phyloP scores from a whole-genome alignment of 2,329 filamentous ascomycete genomes.

The Nigrospora sphaerica region DNA sequence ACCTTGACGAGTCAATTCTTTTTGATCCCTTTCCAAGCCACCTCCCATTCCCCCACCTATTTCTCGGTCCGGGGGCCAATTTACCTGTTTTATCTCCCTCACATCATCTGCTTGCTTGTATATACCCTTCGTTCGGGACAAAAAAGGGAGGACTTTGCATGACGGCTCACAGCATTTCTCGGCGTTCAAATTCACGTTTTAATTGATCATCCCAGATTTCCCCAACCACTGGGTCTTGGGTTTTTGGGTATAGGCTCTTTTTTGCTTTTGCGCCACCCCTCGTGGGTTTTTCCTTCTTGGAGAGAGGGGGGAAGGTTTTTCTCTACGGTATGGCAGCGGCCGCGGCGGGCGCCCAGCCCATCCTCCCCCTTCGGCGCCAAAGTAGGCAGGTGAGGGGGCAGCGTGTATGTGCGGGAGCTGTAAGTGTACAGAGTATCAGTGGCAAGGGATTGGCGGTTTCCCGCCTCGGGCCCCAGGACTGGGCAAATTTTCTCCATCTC shows the following conservation, averaged over 20 bases:
- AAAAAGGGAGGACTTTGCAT: slow-evolving; percentile 16
- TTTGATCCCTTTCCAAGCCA: slow-evolving; percentile 1
- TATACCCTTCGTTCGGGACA: slow-evolving; percentile 20
- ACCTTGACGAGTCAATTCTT: not conserved
- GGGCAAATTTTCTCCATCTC: too few relatives aligned
- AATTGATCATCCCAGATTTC: not conserved
- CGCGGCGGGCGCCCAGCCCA: too few relatives aligned
- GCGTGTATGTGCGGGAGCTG: too few relatives aligned
- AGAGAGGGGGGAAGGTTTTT: not conserved
- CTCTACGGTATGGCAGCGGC: not conserved
- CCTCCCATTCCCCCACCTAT: slow-evolving; percentile 12
- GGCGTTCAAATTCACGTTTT: slow-evolving; percentile 17
- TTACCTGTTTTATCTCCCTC: slow-evolving; percentile 4
- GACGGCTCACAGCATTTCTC: slow-evolving; percentile 20
- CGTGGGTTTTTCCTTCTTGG: not conserved
- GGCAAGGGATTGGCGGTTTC: too few relatives aligned
- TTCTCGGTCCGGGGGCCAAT: slow-evolving; percentile 8
- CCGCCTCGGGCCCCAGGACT: too few relatives aligned
- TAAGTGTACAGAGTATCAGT: too few relatives aligned
- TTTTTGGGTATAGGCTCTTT: not conserved
- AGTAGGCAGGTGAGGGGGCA: too few relatives aligned
- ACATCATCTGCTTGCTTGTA: slow-evolving; percentile 14
- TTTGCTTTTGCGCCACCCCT: not conserved
- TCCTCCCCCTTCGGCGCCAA: too few relatives aligned
- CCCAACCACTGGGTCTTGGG: too few relatives aligned